Evolutionary conservation across 2,329 filamentous ascomycete genomes (phyloP), one percentile per base, ranked within the genome.

Genomic region (Claviceps africana): DNA sequence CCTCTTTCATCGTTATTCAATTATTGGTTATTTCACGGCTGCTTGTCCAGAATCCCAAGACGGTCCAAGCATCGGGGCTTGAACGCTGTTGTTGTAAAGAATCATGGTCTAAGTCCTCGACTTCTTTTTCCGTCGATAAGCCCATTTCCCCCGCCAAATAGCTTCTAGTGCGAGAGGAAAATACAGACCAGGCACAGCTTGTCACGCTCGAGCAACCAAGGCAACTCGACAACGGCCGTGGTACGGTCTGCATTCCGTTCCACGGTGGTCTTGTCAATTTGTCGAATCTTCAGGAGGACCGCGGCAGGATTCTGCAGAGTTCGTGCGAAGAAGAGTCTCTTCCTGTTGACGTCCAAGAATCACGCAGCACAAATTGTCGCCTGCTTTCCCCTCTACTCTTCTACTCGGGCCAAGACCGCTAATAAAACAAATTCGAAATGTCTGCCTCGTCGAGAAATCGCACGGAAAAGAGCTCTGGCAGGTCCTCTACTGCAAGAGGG

Each of bases 401-500:
- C 55, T 59, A 51, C 57, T 56, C 53, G 25, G 19, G 15, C 31
- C 42, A 39, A 25, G 31, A 11, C 48, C 46, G 28, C 13, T 21
- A 60, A 49, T 67, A 65, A 71, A 71, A 64, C 62, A 67, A 65
- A 62, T 61, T 67, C 69, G 68, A 65, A 68, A 85, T 63, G 63
- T 69, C 76, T 53, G 72, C 75, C 56, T 70, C 74, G 50, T 73
- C 76, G 61, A 77, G 77, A 69, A 78, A 79, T 66, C 77, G 76
- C 65, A 77, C 79, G 60, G 67, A 79, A 53, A 75, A 77, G 64
- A 77, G 76, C 60, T 79, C 79, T 42, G 76, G 72, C 60, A 71
- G 73, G 56, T 75, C 76, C 39, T 77, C 75, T 48, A 77, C 73
- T 58, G 72, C 70, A 49, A 60, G 60, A 56, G 58, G 61, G 21